A percentile compares a stretch with the other conserved stretches of the same genome.
These are phyloP conservation scores for Metschnikowia arizonensis DNA, from an alignment of 805 yeast genomes.

Conservation along the genomic window DNA sequence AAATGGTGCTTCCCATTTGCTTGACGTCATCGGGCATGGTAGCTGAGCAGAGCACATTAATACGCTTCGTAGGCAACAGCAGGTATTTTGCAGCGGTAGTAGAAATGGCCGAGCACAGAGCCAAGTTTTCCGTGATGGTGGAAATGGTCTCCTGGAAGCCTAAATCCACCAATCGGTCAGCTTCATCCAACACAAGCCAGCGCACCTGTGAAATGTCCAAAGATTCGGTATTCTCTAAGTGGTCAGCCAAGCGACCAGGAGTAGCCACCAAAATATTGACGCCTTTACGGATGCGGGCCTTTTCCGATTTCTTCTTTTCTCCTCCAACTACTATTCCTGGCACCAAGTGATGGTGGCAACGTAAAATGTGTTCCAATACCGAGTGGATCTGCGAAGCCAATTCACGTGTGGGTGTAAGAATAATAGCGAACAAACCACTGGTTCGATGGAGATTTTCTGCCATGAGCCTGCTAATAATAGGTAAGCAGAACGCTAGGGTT, in stretches of 20 bases:
- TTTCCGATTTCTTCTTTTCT: constrained; percentile 94
- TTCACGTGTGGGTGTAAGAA: constrained; percentile 93
- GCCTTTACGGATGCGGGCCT: constrained; percentile 93
- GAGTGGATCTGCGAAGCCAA: constrained; percentile 84
- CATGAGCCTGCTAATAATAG: constrained; percentile 73
- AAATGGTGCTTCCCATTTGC: constrained; percentile 72
- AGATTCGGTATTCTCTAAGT: constrained; percentile 80
- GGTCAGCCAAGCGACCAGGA: constrained; percentile 95
- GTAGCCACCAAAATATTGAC: constrained; percentile 95
- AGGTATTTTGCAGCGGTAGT: constrained; percentile 41
- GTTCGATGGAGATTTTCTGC: constrained; percentile 38
- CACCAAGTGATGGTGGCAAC: constrained; percentile 82
- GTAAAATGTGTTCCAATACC: constrained; percentile 67
- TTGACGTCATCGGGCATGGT: constrained; percentile 80
- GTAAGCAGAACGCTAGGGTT: constrained; percentile 82
- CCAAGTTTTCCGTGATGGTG: constrained; percentile 61
- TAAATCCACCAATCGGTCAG: constrained; percentile 90
- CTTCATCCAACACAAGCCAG: constrained; percentile 93
- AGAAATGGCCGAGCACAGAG: constrained; percentile 39
- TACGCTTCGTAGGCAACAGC: constrained; percentile 62
- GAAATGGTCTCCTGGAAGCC: constrained; percentile 94
- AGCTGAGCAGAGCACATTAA: constrained; percentile 89
- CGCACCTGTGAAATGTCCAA: constrained; percentile 70
- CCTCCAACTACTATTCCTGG: constrained; percentile 98
- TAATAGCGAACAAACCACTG: constrained; percentile 83